Evolutionary conservation across 768 basidiomycete species (phyloP), one percentile per base, ranked within the genome.

Genomic region (Leucocoprinus birnbaumii): DNA sequence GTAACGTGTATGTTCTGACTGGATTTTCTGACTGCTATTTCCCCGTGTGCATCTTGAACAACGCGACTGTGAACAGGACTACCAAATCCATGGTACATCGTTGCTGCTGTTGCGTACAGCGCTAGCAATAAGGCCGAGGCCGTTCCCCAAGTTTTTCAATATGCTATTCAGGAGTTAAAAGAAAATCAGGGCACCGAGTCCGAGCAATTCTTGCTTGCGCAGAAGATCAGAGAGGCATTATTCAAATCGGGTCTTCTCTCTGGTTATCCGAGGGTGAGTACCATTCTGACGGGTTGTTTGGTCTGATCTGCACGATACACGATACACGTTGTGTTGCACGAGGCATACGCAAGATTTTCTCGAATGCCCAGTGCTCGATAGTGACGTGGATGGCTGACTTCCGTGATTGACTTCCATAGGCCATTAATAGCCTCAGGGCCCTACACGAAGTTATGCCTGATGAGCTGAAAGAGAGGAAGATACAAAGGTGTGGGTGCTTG

Each of bases 111-210:
- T 27, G 73, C 79, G 1, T 85, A 84, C 63, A 76, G 75, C 56
- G 79, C 82, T 6, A 77, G 79, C 62, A 88, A 87, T 60, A 68
- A 69, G 31, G 77, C 84, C 3, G 83, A 85, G 26, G 83, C 71
- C 1, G 79, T 86, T 27, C 80, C 83, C 8, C 62, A 64, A 42
- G 78, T 87, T 5, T 84, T 84, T 63, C 60, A 77, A 41, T 69
- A 78, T 57, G 83, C 73, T 2, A 61, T 83, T 43, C 53, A 69
- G 2, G 80, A 83, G 45, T 66, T 83, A 0, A 67, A 72, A 53
- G 59, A 62, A 9, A 62, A 68, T 51, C 25, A 57, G 53, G 45
- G 40, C 4, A 24, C 19, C n/a, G 57, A 21, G 10, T 46, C 34
- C 40, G 51, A 52, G 13, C 51, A 54, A 22, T 49, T 54, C 16